Evolutionary conservation across 2,329 filamentous ascomycete genomes (phyloP).

Genomic region (Calonectria hawksworthii): DNA sequence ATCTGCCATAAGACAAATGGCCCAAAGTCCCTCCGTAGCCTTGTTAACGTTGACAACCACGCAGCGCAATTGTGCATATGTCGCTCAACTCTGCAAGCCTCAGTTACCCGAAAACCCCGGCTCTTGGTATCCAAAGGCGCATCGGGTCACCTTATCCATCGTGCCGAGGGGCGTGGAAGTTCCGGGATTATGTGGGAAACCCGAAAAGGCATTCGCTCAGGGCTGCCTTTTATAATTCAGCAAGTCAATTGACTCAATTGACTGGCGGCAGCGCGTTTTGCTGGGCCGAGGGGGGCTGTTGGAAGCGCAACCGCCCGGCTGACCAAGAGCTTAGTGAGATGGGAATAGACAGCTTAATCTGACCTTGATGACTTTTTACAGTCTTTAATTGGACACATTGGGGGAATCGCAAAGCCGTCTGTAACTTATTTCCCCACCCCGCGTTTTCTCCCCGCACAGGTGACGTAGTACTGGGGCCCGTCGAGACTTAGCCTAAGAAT

Average conservation of each 20-base stretch:
- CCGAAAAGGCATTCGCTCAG: neutral
- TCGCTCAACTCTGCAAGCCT: neutral
- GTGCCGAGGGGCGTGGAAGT: neutral
- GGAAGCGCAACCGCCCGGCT: neutral
- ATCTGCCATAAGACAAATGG: neutral
- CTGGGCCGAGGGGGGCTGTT: neutral
- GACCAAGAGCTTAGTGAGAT: constrained; percentile 14
- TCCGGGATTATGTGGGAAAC: neutral
- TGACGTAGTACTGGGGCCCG: neutral
- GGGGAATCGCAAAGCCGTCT: neutral
- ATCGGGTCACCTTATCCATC: neutral
- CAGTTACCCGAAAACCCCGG: neutral
- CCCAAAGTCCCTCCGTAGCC: neutral
- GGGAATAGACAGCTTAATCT: neutral
- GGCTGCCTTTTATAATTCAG: neutral
- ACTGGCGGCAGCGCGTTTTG: neutral
- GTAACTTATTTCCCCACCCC: neutral
- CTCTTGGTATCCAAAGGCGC: neutral
- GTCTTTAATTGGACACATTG: neutral
- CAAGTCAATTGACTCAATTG: neutral
- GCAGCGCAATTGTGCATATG: neutral
- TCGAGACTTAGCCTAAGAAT: neutral
- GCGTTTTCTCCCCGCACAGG: constrained; percentile 10
- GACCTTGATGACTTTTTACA: neutral
- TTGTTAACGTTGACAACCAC: neutral